A percentile compares a stretch with the other conserved stretches of the same genome.
These are phyloP conservation scores for Alnus rubra DNA, from an alignment of 306 rosid genomes.

Conservation along the genomic window DNA sequence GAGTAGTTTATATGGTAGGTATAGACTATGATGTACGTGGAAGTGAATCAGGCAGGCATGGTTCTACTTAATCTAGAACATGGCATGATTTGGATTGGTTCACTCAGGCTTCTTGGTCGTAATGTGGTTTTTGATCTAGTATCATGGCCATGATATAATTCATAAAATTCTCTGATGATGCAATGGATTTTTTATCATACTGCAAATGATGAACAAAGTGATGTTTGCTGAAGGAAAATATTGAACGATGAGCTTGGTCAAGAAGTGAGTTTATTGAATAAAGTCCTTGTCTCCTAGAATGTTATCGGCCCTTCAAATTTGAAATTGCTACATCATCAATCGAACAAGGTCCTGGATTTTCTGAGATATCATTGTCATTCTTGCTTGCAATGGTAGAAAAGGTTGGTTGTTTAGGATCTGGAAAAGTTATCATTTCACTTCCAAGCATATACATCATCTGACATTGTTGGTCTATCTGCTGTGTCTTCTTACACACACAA, in stretches of 20 bases:
- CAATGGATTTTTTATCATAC: background rate
- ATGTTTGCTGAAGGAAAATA: constrained; percentile 1
- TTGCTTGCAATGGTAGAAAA: constrained; percentile 8
- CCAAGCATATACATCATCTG: constrained; percentile 17
- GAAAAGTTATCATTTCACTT: constrained; percentile 1
- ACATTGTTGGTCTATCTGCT: background rate
- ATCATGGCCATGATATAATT: background rate
- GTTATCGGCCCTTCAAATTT: background rate
- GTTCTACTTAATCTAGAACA: background rate
- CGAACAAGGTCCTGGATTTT: constrained; percentile 9
- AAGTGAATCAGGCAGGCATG: background rate
- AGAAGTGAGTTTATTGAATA: background rate
- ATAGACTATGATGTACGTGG: background rate
- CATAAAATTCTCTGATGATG: background rate
- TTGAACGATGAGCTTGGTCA: background rate
- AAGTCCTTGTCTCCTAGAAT: background rate
- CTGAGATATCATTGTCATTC: background rate
- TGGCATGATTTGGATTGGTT: background rate
- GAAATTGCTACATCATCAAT: background rate
- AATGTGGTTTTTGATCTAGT: background rate
- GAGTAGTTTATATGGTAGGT: background rate
- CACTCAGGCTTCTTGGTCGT: background rate
- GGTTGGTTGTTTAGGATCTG: constrained; percentile 11
- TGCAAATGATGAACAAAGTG: background rate
- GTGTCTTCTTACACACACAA: constrained; percentile 20